These are phyloP conservation scores for Komagataella pseudopastoris DNA, from an alignment of 805 yeast genomes.

Conservation along the genomic window DNA sequence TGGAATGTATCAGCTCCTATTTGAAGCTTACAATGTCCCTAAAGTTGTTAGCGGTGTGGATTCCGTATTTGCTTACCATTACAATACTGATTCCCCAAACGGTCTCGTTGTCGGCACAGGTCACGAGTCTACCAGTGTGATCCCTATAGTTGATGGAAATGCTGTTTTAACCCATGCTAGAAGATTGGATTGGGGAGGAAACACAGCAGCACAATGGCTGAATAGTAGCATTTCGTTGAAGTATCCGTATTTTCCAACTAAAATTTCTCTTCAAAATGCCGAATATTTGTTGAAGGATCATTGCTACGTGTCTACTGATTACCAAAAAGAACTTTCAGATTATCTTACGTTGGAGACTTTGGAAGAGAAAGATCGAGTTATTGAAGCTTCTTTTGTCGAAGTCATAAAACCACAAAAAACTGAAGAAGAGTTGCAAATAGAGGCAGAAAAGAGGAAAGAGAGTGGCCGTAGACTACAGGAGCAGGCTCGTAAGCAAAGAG, in stretches of 20 bases:
- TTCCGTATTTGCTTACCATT: slow-evolving; percentile 54
- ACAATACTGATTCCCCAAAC: slow-evolving; percentile 39
- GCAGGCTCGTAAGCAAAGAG: slow-evolving; percentile 76
- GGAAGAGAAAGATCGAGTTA: slow-evolving; percentile 55
- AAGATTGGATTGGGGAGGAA: slow-evolving; percentile 89
- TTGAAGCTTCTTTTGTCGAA: slow-evolving; percentile 73
- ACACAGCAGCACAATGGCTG: slow-evolving; percentile 51
- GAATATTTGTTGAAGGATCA: slow-evolving; percentile 57
- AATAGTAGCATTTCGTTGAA: slow-evolving; percentile 56
- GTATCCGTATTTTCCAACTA: slow-evolving; percentile 85
- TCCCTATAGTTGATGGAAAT: slow-evolving; percentile 67
- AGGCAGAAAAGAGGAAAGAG: slow-evolving; percentile 70
- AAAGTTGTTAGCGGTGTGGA: slow-evolving; percentile 74
- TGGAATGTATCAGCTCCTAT: slow-evolving; percentile 68
- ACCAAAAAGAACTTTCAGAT: slow-evolving; percentile 43
- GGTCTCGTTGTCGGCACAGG: slow-evolving; percentile 83
- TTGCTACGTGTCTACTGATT: slow-evolving; percentile 67
- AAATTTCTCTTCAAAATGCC: slow-evolving; percentile 48
- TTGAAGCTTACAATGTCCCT: slow-evolving; percentile 73
- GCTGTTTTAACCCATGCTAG: slow-evolving; percentile 58
- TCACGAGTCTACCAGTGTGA: slow-evolving; percentile 65
- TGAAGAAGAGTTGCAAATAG: slow-evolving; percentile 67
- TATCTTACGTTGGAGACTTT: slow-evolving; percentile 49
- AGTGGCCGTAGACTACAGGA: slow-evolving; percentile 84
- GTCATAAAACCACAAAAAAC: slow-evolving; percentile 57